These are phyloP conservation scores for Takashimella tepidaria DNA, from an alignment of 1,284 basidiomycete genomes.

Conservation along the genomic window DNA sequence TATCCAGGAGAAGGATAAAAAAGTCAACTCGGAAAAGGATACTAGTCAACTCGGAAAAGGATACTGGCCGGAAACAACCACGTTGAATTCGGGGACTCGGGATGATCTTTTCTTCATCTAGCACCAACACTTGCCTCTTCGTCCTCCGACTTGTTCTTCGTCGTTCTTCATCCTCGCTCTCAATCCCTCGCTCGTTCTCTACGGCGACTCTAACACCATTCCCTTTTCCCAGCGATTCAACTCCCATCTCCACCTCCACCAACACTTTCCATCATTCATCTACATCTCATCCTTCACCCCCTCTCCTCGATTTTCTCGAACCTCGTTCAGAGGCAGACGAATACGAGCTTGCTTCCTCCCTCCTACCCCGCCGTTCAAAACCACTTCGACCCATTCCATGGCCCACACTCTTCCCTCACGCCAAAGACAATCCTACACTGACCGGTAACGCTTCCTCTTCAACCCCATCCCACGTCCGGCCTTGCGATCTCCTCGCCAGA, in stretches of 20 bases:
- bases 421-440: conserved; percentile 1
- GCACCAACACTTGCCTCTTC: no score
- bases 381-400: conserved; percentile 28
- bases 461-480: conserved; percentile 2
- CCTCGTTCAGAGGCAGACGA: conserved; percentile 18
- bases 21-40: no score
- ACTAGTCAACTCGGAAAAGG: no score
- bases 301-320: conserved; percentile 27
- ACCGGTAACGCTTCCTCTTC: background rate
- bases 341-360: conserved; percentile 20
- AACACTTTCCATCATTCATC: background rate
- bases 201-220: conserved; percentile 1
- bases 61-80: no score
- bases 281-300: background rate
- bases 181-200: conserved; percentile 2
- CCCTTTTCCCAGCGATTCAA: background rate
- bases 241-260: no score
- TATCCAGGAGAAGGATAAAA: no score
- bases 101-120: no score
- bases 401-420: conserved; percentile 32
- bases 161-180: background rate
- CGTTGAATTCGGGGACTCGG: no score
- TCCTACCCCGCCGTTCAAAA: conserved; percentile 16
- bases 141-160: conserved; percentile 17
- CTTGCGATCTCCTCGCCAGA: conserved; percentile 31